These are phyloP conservation scores for Cymbopogon citratus DNA, from an alignment of 176 grass and related monocot species.

Conservation along the genomic window DNA sequence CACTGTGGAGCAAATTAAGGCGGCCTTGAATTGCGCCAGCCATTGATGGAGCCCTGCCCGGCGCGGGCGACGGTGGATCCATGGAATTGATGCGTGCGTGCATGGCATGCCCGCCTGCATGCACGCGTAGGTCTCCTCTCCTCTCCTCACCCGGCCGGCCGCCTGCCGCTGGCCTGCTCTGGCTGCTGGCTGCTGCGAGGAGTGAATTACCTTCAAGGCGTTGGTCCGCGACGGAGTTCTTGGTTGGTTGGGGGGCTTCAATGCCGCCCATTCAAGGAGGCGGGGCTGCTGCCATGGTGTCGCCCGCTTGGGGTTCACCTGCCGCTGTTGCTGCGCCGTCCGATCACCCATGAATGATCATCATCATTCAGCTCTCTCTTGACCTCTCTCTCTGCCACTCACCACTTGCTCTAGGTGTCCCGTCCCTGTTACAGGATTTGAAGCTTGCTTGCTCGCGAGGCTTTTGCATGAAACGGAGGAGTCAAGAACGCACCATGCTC, in stretches of 20 bases:
- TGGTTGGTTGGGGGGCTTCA: constrained; percentile 44
- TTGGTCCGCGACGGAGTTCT: constrained; percentile 30
- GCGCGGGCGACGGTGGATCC: neutral
- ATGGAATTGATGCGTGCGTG: neutral
- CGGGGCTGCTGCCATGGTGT: constrained; percentile 12
- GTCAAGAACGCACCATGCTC: constrained; percentile 89
- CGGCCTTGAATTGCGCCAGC: constrained; percentile 53
- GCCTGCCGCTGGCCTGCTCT: neutral
- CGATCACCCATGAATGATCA: neutral
- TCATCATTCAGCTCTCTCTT: neutral
- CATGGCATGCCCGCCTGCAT: neutral
- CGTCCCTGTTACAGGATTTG: constrained; percentile 25
- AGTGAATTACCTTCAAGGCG: constrained; percentile 38
- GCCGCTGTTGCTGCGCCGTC: constrained; percentile 26
- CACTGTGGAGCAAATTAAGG: constrained; percentile 75
- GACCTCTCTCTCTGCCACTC: neutral
- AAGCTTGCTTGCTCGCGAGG: constrained; percentile 32
- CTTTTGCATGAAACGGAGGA: constrained; percentile 45
- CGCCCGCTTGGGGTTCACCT: constrained; percentile 26
- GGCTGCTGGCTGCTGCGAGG: constrained; percentile 15
- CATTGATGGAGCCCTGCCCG: constrained; percentile 25
- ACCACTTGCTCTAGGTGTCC: constrained; percentile 1
- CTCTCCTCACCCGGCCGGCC: neutral
- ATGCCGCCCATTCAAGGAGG: constrained; percentile 37
- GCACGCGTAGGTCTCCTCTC: neutral